Conservation (phyloP, 2,329 filamentous ascomycete species). For the Mollisiaceae sp. region DNA sequence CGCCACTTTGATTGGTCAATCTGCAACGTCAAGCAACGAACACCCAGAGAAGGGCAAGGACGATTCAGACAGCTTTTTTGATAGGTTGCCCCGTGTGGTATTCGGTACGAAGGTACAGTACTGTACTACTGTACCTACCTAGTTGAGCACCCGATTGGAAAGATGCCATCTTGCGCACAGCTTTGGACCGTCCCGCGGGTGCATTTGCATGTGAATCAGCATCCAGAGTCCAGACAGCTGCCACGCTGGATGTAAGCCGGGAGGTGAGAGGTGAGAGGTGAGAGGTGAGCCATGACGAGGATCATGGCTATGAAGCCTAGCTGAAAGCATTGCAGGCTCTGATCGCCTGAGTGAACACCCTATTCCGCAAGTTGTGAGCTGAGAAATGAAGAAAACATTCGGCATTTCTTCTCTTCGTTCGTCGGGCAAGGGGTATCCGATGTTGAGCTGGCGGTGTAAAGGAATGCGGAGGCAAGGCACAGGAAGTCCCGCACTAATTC, state of each 20-base stretch:
- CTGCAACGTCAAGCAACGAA: neutral
- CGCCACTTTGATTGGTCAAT: conserved; percentile 2
- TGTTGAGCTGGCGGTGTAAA: conserved; percentile 28
- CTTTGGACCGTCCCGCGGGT: conserved; percentile 6
- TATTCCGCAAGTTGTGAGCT: conserved; percentile 9
- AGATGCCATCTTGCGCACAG: neutral
- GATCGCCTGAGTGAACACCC: conserved; percentile 9
- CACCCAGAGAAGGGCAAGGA: neutral
- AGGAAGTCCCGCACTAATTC: conserved; percentile 15
- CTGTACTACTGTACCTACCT: too few species aligned
- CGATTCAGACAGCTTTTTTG: conserved; percentile 4
- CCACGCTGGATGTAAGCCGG: neutral
- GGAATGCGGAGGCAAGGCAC: conserved; percentile 15
- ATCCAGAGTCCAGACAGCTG: conserved; percentile 4
- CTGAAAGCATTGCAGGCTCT: neutral
- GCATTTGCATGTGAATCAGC: conserved; percentile 12
- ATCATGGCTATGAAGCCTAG: neutral
- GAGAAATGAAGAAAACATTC: conserved; percentile 6
- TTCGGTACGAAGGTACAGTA: too few species aligned
- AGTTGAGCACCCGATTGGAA: conserved; percentile 2
- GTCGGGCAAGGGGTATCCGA: conserved; percentile 1
- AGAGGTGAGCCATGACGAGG: neutral
- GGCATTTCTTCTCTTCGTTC: neutral
- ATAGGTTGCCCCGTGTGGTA: conserved; percentile 2
- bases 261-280: too few species aligned